These are phyloP conservation scores for Phascolomyces articulosus DNA, from an alignment of 371 early-diverging fungal genomes.

Conservation along the genomic window DNA sequence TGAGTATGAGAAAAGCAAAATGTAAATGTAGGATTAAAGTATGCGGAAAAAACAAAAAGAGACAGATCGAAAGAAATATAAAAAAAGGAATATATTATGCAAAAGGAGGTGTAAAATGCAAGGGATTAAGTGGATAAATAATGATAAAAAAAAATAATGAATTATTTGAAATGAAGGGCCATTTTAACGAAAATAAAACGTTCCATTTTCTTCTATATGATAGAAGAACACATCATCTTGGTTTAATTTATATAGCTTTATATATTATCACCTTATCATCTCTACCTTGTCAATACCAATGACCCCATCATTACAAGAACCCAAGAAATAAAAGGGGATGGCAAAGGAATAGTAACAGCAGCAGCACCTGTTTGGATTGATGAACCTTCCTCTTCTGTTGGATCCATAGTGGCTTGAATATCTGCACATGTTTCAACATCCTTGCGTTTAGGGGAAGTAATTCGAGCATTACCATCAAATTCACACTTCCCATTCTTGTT, in stretches of 20 bases:
- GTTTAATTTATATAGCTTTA: too few species aligned
- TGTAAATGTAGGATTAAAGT: too few species aligned
- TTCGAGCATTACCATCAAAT: constrained; percentile 42
- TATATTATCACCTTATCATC: not conserved
- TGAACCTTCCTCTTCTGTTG: not conserved
- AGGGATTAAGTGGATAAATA: constrained; percentile 1
- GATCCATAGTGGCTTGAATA: constrained; percentile 26
- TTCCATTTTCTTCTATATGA: too few species aligned
- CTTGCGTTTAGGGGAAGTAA: constrained; percentile 31
- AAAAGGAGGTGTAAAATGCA: not conserved
- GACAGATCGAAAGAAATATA: not conserved
- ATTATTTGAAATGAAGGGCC: too few species aligned
- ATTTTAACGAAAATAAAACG: too few species aligned
- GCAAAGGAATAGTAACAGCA: not conserved
- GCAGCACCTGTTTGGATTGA: not conserved
- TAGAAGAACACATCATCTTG: too few species aligned
- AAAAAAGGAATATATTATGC: too few species aligned
- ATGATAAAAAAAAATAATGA: not conserved
- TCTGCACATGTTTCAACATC: constrained; percentile 33
- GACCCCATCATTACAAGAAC: not conserved
- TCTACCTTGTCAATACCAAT: not conserved
- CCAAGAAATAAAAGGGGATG: constrained; percentile 4
- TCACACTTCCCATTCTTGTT: constrained; percentile 31
- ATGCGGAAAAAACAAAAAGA: too few species aligned
- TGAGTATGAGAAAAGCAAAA: too few species aligned